phyloP scores from a whole-genome alignment of 148 eudicot genomes.

The Rheum nobile region DNA sequence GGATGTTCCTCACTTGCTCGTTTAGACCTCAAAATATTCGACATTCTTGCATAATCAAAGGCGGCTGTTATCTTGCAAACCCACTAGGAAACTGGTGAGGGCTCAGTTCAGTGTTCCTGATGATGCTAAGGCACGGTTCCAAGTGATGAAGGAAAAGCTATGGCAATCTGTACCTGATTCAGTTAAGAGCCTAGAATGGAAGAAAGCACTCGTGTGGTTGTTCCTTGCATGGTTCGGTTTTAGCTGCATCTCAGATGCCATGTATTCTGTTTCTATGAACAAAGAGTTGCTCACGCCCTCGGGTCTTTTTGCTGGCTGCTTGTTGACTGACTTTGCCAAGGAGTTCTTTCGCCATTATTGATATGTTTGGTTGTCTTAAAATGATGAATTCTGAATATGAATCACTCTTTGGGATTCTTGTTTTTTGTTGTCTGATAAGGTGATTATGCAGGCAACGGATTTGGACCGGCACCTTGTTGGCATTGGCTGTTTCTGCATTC shows the following conservation, averaged over 20 bases:
- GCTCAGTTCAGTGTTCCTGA: constrained; percentile 24
- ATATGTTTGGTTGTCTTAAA: constrained; percentile 17
- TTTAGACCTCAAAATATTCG: constrained; percentile 4
- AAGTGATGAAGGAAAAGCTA: constrained; percentile 19
- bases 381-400: background rate
- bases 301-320: constrained; percentile 39
- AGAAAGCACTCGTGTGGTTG: constrained; percentile 36
- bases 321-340: constrained; percentile 21
- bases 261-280: constrained; percentile 31
- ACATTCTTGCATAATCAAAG: background rate
- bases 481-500: constrained; percentile 26
- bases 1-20: background rate
- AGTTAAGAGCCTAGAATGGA: constrained; percentile 35
- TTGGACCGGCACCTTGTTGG: constrained; percentile 18
- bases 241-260: constrained; percentile 23
- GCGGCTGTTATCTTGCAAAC: constrained; percentile 9
- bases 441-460: constrained; percentile 21
- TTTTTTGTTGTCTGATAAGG: background rate
- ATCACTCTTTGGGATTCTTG: constrained; percentile 2
- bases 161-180: constrained; percentile 24
- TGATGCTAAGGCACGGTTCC: constrained; percentile 14
- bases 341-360: constrained; percentile 19
- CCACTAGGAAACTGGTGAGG: constrained; percentile 16
- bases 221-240: constrained; percentile 20
- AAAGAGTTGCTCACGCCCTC: constrained; percentile 40